These are phyloP conservation scores for Solanum stenotomum DNA, from an alignment of 257 asterid genomes.

Conservation along the genomic window DNA sequence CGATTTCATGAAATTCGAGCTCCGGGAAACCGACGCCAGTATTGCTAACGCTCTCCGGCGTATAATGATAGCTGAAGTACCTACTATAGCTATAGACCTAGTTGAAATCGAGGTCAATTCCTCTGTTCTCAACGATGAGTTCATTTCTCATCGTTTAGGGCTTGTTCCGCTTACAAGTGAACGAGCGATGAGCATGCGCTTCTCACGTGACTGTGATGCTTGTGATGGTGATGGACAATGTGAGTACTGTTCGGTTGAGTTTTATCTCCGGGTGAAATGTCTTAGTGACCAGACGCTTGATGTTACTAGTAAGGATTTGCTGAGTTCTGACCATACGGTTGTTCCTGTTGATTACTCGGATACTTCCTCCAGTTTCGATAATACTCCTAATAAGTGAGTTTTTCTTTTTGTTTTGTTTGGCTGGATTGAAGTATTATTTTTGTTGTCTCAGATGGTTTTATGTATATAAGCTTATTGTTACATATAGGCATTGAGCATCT, in stretches of 20 bases:
- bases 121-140: conserved; percentile 85
- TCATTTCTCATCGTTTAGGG: conserved; percentile 92
- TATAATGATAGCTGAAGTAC: conserved; percentile 93
- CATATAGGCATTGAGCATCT: neutral
- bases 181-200: conserved; percentile 95
- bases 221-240: conserved; percentile 99
- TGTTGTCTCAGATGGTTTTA: neutral
- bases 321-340: conserved; percentile 86
- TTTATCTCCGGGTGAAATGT: conserved; percentile 73
- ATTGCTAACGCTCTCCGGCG: conserved; percentile 98
- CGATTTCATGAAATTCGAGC: conserved; percentile 83
- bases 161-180: conserved; percentile 79
- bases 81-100: conserved; percentile 85
- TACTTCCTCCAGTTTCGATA: conserved; percentile 34
- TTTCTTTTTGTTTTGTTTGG: neutral
- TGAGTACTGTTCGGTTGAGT: conserved; percentile 95
- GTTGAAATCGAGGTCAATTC: conserved; percentile 97
- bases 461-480: neutral
- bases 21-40: conserved; percentile 83
- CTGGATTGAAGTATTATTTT: neutral
- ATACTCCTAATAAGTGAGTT: conserved; percentile 34
- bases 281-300: conserved; percentile 70
- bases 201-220: conserved; percentile 96
- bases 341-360: conserved; percentile 78
- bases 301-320: conserved; percentile 82